phyloP scores from a whole-genome alignment of 768 basidiomycete genomes.

The Mycena pura region DNA sequence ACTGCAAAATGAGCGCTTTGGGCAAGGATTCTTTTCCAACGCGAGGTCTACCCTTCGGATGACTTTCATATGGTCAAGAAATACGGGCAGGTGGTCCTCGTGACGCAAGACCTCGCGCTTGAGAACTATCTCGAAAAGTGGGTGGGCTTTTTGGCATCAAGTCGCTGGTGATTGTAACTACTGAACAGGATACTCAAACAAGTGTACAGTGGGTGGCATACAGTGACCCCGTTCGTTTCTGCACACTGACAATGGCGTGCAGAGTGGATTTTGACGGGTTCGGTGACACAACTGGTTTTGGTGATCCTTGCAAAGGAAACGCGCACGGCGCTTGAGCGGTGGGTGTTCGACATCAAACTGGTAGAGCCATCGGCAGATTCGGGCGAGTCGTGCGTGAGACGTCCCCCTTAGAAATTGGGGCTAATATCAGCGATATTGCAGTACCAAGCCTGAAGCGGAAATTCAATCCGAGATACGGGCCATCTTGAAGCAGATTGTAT shows the following conservation, averaged over 20 bases:
- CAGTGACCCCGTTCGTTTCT: background rate
- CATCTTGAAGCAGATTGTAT: constrained; percentile 97
- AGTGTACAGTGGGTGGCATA: constrained; percentile 76
- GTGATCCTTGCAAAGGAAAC: constrained; percentile 97
- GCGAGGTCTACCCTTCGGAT: constrained; percentile 96
- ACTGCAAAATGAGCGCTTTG: background rate
- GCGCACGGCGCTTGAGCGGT: constrained; percentile 89
- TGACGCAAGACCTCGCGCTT: constrained; percentile 91
- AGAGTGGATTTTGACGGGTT: constrained; percentile 95
- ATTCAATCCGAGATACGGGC: constrained; percentile 98
- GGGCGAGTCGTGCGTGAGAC: constrained; percentile 54
- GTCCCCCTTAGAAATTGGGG: constrained; percentile 8
- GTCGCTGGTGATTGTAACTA: constrained; percentile 5
- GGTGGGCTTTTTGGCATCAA: constrained; percentile 20
- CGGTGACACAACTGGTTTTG: constrained; percentile 92
- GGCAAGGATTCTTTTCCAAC: constrained; percentile 91
- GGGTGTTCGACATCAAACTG: constrained; percentile 96
- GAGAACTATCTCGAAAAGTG: constrained; percentile 93
- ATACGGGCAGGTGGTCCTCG: constrained; percentile 94
- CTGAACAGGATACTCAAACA: constrained; percentile 82
- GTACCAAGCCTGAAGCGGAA: constrained; percentile 80
- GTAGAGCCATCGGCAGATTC: constrained; percentile 66
- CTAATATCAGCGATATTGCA: constrained; percentile 10
- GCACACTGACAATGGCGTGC: background rate
- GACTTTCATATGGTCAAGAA: constrained; percentile 99